Conservation (phyloP, 805 yeast genomes). For the Kluyveromyces starmeri region DNA sequence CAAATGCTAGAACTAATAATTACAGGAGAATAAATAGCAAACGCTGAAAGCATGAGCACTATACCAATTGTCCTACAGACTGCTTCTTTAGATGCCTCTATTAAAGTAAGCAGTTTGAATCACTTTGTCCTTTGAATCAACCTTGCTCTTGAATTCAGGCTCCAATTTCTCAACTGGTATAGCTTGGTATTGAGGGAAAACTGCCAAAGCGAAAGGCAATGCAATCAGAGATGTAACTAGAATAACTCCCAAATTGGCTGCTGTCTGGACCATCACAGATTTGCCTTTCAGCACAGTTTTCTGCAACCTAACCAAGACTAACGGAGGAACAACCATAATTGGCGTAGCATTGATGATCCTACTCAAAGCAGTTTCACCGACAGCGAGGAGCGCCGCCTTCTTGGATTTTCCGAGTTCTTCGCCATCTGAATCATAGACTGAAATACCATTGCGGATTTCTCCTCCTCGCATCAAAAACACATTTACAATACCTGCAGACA, state of each 20-base stretch:
- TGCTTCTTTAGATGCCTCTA: slow-evolving; percentile 77
- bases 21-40: no score
- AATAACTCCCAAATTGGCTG: slow-evolving; percentile 78
- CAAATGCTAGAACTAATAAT: no score
- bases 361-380: slow-evolving; percentile 93
- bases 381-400: slow-evolving; percentile 85
- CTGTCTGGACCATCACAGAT: slow-evolving; percentile 53
- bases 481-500: slow-evolving; percentile 91
- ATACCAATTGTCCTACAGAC: no score
- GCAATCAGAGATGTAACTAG: slow-evolving; percentile 78
- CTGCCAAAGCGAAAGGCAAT: slow-evolving; percentile 89
- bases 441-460: slow-evolving; percentile 79
- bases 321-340: slow-evolving; percentile 93
- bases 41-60: no score
- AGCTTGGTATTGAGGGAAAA: slow-evolving; percentile 82
- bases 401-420: slow-evolving; percentile 67
- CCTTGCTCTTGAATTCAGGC: slow-evolving; percentile 48
- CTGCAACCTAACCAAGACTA: slow-evolving; percentile 71
- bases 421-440: slow-evolving; percentile 58
- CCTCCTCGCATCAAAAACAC: slow-evolving; percentile 96
- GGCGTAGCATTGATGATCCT: slow-evolving; percentile 96
- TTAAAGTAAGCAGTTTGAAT: slow-evolving; percentile 70
- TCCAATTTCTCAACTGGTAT: slow-evolving; percentile 57
- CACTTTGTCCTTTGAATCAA: slow-evolving; percentile 50
- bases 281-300: slow-evolving; percentile 58